A percentile compares a stretch with the other conserved stretches of the same genome.
These are phyloP conservation scores for Didymella pinodella DNA, from an alignment of 2,329 filamentous ascomycete genomes.

Conservation along the genomic window DNA sequence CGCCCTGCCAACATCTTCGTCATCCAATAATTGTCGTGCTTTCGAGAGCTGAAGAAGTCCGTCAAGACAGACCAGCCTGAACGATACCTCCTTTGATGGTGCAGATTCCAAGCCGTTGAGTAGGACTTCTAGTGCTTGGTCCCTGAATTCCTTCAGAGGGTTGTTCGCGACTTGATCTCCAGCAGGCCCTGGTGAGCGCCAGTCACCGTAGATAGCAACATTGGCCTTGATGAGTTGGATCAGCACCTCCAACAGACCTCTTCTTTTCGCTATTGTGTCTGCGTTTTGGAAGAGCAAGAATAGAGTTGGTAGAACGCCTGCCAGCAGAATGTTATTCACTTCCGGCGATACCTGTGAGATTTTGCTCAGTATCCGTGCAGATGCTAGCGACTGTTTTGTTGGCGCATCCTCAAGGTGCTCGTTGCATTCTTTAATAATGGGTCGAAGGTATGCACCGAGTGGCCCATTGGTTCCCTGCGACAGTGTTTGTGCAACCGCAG, in stretches of 20 bases:
- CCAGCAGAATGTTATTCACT: conserved; percentile 64
- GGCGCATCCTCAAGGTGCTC: conserved; percentile 73
- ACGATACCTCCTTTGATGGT: conserved; percentile 59
- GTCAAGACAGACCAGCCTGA: conserved; percentile 56
- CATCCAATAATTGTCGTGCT: conserved; percentile 52
- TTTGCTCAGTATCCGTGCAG: conserved; percentile 66
- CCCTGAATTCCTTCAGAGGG: conserved; percentile 51
- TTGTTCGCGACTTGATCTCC: conserved; percentile 44
- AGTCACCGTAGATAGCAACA: conserved; percentile 64
- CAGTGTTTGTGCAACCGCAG: conserved; percentile 63
- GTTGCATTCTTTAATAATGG: conserved; percentile 71
- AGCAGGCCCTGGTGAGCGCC: conserved; percentile 56
- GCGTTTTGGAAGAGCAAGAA: conserved; percentile 68
- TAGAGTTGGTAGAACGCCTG: conserved; percentile 64
- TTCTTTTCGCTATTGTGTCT: conserved; percentile 68
- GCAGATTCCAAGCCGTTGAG: conserved; percentile 54
- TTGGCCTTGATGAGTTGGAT: conserved; percentile 67
- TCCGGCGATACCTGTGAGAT: conserved; percentile 63
- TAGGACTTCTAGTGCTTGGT: conserved; percentile 54
- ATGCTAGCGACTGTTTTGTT: conserved; percentile 71
- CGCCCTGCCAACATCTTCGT: conserved; percentile 56
- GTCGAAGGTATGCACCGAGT: conserved; percentile 63
- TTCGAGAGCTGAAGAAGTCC: conserved; percentile 55
- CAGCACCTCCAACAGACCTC: conserved; percentile 68
- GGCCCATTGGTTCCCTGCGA: conserved; percentile 59